Base-by-base conservation (phyloP, 306 rosid genomes). In the Quercus glauca region DNA sequence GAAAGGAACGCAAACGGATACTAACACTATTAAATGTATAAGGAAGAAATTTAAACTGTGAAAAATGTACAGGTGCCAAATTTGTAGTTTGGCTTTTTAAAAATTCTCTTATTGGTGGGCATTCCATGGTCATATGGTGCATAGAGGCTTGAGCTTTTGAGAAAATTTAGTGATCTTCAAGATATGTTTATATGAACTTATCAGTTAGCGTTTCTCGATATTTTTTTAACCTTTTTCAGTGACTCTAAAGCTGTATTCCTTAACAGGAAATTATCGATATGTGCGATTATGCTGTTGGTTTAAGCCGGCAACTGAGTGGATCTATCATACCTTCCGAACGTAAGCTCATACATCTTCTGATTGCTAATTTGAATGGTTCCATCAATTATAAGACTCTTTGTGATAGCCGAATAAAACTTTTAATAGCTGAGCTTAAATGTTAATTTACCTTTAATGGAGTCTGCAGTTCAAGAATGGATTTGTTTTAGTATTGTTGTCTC, bases 311-410 rank as follows among this genome's bases (percentile, higher is more conserved):
- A 77, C 79, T 96, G 83, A 96, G 73, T 77, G 99, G 99, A 76
- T 91, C 93, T 1, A 82, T 96, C 67, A 87, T 96, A 79, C 99
- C 99, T 78, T 96, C 99, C 17, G 99, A 96, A 85, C 99, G 99
- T 93, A 88, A 83, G 99, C 55, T 68, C 70, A 52, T 81, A 25
- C 6, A 29, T 74, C 69, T 52, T 37, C n/a, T 58, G 28, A 64
- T 73, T 78, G 60, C 29, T 70, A 60, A 70, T 71, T 8, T 70
- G 68, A 17, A 53, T 75, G 63, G 28, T 67, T 80, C 53, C 2
- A 18, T 31, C 20, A 29, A n/a, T 15, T 17, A 72, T 56, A 20
- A 61, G 37, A 73, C 2, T 21, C 63, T 64, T 43, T 11, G 3
- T 13, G 19, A 15, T 41, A 23, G 26, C 51, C 52, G 73, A 55